These are phyloP conservation scores for Alternaria dauci DNA, from an alignment of 2,329 filamentous ascomycete genomes.

Conservation along the genomic window DNA sequence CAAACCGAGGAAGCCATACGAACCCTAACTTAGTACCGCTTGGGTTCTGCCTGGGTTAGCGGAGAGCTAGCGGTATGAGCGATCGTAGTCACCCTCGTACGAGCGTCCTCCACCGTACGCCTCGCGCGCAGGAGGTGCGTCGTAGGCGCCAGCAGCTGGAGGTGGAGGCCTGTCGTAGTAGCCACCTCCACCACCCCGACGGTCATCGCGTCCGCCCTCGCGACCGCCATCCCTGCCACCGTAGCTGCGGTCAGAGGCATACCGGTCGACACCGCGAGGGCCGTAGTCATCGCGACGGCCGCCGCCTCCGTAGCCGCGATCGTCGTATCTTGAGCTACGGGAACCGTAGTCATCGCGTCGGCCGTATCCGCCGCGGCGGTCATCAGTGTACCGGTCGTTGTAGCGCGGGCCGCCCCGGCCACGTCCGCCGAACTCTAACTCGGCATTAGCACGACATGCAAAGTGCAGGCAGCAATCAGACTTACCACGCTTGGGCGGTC, in stretches of 20 bases:
- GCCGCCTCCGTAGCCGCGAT: slow-evolving; percentile 61
- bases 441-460: slow-evolving; percentile 20
- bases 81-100: slow-evolving; percentile 57
- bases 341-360: slow-evolving; percentile 59
- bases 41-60: slow-evolving; percentile 50
- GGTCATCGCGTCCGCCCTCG: slow-evolving; percentile 50
- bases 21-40: slow-evolving; percentile 47
- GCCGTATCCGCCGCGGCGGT: slow-evolving; percentile 57
- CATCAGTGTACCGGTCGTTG: slow-evolving; percentile 57
- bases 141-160: slow-evolving; percentile 45
- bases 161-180: slow-evolving; percentile 64
- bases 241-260: slow-evolving; percentile 68
- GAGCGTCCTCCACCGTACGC: slow-evolving; percentile 50
- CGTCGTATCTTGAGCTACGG: slow-evolving; percentile 50
- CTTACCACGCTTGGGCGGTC: slow-evolving; percentile 95
- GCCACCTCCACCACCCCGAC: slow-evolving; percentile 66
- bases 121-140: slow-evolving; percentile 50
- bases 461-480: slow-evolving; percentile 2
- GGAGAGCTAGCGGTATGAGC: slow-evolving; percentile 50
- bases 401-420: slow-evolving; percentile 60
- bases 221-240: slow-evolving; percentile 62
- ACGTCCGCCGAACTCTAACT: slow-evolving; percentile 54
- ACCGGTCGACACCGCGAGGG: slow-evolving; percentile 57
- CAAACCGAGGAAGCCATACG: slow-evolving; percentile 36
- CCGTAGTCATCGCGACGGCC: slow-evolving; percentile 58